phyloP scores from a whole-genome alignment of 2,329 filamentous ascomycete genomes.

The Cladosporium austrohemisphaericum region DNA sequence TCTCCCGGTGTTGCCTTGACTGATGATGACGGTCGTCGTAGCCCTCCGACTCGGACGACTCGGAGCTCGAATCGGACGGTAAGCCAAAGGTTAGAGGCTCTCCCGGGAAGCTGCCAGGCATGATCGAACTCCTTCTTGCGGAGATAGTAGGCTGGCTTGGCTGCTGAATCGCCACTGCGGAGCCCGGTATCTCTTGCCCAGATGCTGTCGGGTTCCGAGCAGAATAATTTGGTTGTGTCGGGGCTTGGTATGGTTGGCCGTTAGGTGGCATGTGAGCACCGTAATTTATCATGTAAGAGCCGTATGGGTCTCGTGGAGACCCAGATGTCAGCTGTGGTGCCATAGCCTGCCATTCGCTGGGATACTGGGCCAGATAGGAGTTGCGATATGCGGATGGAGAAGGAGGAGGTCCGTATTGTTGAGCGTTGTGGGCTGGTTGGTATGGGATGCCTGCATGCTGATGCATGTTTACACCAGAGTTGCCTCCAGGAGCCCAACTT shows the following conservation, averaged over 20 bases:
- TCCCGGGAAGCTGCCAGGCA: conserved; percentile 11
- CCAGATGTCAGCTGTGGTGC: conserved; percentile 13
- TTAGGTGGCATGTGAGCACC: background rate
- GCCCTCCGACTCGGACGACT: conserved; percentile 2
- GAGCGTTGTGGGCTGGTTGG: conserved; percentile 9
- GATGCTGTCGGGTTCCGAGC: conserved; percentile 24
- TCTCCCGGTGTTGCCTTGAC: conserved; percentile 3
- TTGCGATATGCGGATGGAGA: conserved; percentile 26
- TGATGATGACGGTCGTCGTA: background rate
- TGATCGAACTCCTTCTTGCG: conserved; percentile 2
- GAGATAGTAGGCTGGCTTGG: conserved; percentile 3
- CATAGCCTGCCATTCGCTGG: conserved; percentile 16
- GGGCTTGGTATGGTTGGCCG: conserved; percentile 15
- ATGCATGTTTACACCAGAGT: background rate
- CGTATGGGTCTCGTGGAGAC: conserved; percentile 2
- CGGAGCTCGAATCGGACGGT: conserved; percentile 8
- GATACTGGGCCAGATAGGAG: conserved; percentile 15
- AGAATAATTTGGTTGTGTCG: conserved; percentile 23
- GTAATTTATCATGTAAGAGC: background rate
- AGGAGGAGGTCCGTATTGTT: conserved; percentile 23
- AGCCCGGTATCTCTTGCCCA: conserved; percentile 14
- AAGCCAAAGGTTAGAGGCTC: conserved; percentile 1
- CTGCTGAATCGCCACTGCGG: background rate
- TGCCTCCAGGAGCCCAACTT: conserved; percentile 21
- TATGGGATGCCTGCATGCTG: background rate